Percentiles rank a stretch among this genome's conserved stretches.
Conservation (phyloP, 164 flowering plant genomes). For the Cinnamomum chago region DNA sequence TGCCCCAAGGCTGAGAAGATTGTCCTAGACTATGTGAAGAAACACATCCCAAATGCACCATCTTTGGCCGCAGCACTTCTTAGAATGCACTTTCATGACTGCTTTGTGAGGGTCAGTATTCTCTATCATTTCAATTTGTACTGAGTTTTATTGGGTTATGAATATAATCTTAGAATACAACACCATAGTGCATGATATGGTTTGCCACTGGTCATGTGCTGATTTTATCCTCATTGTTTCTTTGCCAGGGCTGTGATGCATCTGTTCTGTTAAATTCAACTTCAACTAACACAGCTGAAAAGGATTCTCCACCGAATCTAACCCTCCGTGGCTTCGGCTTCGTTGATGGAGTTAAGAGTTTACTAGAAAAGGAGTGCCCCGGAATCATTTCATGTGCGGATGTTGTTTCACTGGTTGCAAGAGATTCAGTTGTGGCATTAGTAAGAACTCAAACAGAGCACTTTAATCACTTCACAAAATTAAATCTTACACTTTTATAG, state of each 20-base stretch:
- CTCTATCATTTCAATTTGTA: not conserved
- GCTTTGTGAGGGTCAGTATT: slow-evolving; percentile 68
- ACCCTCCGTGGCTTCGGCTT: slow-evolving; percentile 65
- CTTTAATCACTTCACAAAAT: not conserved
- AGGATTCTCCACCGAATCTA: slow-evolving; percentile 47
- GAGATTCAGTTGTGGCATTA: slow-evolving; percentile 45
- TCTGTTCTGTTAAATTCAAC: slow-evolving; percentile 68
- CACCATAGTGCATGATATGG: not conserved
- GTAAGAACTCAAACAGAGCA: slow-evolving; percentile 1
- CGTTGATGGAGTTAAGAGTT: slow-evolving; percentile 65
- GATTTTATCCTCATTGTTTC: not conserved
- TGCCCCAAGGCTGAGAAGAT: slow-evolving; percentile 81
- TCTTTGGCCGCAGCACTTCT: slow-evolving; percentile 53
- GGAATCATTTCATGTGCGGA: slow-evolving; percentile 88
- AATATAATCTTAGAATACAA: not conserved
- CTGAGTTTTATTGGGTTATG: not conserved
- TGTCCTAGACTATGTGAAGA: slow-evolving; percentile 41
- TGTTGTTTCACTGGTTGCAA: slow-evolving; percentile 54
- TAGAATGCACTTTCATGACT: slow-evolving; percentile 84
- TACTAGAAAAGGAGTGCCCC: slow-evolving; percentile 67
- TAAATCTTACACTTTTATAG: not conserved
- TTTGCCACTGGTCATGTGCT: not conserved
- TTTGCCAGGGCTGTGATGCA: slow-evolving; percentile 81
- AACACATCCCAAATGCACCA: slow-evolving; percentile 63
- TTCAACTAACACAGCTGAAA: slow-evolving; percentile 50